Evolutionary conservation across 768 basidiomycete genomes (phyloP), one percentile per base, ranked within the genome.

Genomic region (Serendipita sp.): DNA sequence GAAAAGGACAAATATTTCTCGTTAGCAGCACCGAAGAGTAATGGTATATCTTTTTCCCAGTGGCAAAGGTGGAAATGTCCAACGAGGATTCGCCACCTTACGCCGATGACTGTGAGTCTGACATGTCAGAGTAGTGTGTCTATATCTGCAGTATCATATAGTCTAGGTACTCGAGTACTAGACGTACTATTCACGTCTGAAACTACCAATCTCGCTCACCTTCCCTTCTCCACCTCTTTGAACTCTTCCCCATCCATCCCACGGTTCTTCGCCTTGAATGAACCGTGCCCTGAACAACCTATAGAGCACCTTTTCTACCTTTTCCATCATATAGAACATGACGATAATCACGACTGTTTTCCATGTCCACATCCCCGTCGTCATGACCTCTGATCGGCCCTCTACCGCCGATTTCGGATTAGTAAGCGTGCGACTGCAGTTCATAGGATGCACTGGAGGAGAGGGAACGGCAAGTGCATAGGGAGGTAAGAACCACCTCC

Each of bases 181-280:
- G 38, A 14, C n/a, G n/a, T n/a, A n/a, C n/a, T n/a, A 38, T 9
- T 28, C 45, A 20, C 45, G n/a, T 48, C 45, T 48, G 3, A 48
- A 5, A 48, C 45, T 48, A 9, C 45, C 45, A 48, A 48, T 20
- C n/a, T 48, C 45, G 9, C 26, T 48, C n/a, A 9, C n/a, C 9
- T 48, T 48, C 7, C n/a, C 26, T 28, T 48, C 45, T n/a, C 9
- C 45, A 1, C 26, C 45, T 20, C 20, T 48, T n/a, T 28, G n/a
- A 20, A 20, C 45, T 31, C 72, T 56, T 43, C 58, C 70, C 83
- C 82, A 79, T 48, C 72, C 68, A 31, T 66, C 68, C 82, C 82
- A 84, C 3, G 82, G 81, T 67, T 84, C 83, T 26, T 74, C 68
- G 0, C 81, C 81, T 13, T 64, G 65, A 0, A 84, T 79, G 43